Evolutionary conservation across 1,284 basidiomycete genomes (phyloP).

Genomic region (Vanrija pseudolonga): DNA sequence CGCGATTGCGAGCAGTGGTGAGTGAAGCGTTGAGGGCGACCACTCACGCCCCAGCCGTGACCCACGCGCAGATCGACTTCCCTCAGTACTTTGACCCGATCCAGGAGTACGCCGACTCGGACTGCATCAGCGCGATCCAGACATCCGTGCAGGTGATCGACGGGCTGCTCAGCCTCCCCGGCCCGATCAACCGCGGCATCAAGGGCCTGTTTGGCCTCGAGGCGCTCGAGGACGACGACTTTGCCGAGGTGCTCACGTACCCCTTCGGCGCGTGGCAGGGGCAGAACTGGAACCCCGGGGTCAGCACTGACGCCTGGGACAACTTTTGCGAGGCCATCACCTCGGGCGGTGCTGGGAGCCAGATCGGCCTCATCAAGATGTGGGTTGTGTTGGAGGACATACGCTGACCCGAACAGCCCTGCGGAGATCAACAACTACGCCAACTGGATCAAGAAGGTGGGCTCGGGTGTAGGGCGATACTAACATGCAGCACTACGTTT

Average conservation of each 20-base stretch:
- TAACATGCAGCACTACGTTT: conserved; percentile 57
- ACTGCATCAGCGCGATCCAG: conserved; percentile 68
- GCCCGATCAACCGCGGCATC: conserved; percentile 53
- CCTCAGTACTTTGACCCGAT: conserved; percentile 78
- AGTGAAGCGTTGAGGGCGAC: conserved; percentile 1
- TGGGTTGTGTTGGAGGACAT: conserved; percentile 44
- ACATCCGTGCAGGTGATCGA: conserved; percentile 64
- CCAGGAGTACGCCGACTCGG: conserved; percentile 65
- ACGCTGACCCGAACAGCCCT: conserved; percentile 28
- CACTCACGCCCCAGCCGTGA: conserved; percentile 38
- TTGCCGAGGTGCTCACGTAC: conserved; percentile 62
- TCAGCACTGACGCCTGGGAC: conserved; percentile 35
- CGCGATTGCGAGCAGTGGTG: conserved; percentile 81
- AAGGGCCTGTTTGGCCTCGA: conserved; percentile 71
- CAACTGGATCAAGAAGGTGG: conserved; percentile 65
- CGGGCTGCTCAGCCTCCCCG: conserved; percentile 54
- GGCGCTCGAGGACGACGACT: conserved; percentile 69
- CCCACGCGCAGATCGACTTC: conserved; percentile 55
- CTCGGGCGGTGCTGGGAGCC: conserved; percentile 28
- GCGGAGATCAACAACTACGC: conserved; percentile 68
- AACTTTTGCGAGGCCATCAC: conserved; percentile 64
- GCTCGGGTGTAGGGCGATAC: conserved; percentile 8
- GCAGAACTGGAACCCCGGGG: conserved; percentile 69
- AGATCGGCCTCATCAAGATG: conserved; percentile 33
- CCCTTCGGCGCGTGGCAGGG: conserved; percentile 55